Evolutionary conservation across 2,329 filamentous ascomycete species (phyloP).

Genomic region (Chrysoporthe deuterocubensis): DNA sequence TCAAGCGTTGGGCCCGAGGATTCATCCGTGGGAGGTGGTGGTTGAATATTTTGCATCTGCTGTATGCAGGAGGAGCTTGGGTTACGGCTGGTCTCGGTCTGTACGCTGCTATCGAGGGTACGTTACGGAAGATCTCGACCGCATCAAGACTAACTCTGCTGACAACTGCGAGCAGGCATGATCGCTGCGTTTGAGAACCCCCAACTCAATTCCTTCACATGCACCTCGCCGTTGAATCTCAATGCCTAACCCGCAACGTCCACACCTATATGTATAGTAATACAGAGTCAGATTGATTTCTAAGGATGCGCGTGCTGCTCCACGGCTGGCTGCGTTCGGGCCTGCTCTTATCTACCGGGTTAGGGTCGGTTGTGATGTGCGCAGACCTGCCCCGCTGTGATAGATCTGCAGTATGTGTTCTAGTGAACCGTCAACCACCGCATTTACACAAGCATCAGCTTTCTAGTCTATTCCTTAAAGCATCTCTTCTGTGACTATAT

Average conservation of each 20-base stretch:
- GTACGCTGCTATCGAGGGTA: conserved; percentile 21
- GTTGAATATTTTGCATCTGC: conserved; percentile 9
- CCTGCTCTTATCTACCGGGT: neutral
- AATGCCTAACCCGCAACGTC: neutral
- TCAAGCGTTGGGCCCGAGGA: conserved; percentile 9
- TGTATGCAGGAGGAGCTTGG: conserved; percentile 15
- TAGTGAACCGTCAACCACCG: too few species aligned
- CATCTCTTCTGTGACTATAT: neutral
- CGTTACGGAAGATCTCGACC: neutral
- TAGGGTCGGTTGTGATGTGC: too few species aligned
- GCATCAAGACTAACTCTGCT: neutral
- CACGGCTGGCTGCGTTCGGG: neutral
- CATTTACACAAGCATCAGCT: too few species aligned
- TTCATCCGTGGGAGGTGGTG: conserved; percentile 10
- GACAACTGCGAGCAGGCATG: conserved; percentile 10
- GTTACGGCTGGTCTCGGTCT: conserved; percentile 17
- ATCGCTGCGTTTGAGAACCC: conserved; percentile 20
- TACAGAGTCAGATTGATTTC: neutral
- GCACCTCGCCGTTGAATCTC: conserved; percentile 21
- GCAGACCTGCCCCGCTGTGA: too few species aligned
- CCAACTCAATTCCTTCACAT: conserved; percentile 21
- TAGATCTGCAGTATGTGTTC: too few species aligned
- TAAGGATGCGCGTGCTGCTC: too few species aligned
- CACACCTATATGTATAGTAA: neutral
- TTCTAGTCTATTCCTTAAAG: neutral